Evolutionary conservation across 140 eudicot genomes (phyloP), one percentile per base, ranked within the genome.

Genomic region (Stevia rebaudiana): DNA sequence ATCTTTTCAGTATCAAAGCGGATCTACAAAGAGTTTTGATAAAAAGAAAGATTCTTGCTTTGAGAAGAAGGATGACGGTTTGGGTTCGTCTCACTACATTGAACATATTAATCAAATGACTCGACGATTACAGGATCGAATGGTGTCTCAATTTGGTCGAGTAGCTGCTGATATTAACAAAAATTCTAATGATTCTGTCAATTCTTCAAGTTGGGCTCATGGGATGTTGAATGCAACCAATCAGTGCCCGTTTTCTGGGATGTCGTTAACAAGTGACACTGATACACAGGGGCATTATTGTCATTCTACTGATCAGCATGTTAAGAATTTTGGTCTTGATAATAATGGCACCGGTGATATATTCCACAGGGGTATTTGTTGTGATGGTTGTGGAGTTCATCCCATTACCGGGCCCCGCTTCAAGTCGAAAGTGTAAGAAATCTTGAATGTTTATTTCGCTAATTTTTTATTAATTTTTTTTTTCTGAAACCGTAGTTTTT

Each of bases 391-490:
- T 71, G 88, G 94, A 24, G 84, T 76, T 43, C 75, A 79, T 55
- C 96, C 96, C 4, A 92, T 92, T 48, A 75, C 71, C 52, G 98
- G 98, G 39, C 90, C 88, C 3, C 84, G 98, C 30, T 92, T 75
- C 66, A 92, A 85, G 71, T 92, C 96, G 0, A 85, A 70, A 92
- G 95, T 92, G 98, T 92, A 83, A 66, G 89, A 53, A 58, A 42
- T 31, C 31, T 0, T 60, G 17, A 52, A 23, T 8, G n/a, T 5
- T 49, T 6, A 16, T 43, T 47, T 65, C 11, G 11, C 30, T 11
- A 57, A 50, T 44, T 25, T 24, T 36, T n/a, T 16, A 7, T 43
- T 8, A n/a, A 39, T 31, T 54, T 63, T 1, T 8, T 57, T 28
- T 16, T 28, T 6, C 30, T 41, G 5, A 8, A 40, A 37, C 40